These are phyloP conservation scores for Cercospora sojina DNA, from an alignment of 2,329 filamentous ascomycete species.

Conservation along the genomic window DNA sequence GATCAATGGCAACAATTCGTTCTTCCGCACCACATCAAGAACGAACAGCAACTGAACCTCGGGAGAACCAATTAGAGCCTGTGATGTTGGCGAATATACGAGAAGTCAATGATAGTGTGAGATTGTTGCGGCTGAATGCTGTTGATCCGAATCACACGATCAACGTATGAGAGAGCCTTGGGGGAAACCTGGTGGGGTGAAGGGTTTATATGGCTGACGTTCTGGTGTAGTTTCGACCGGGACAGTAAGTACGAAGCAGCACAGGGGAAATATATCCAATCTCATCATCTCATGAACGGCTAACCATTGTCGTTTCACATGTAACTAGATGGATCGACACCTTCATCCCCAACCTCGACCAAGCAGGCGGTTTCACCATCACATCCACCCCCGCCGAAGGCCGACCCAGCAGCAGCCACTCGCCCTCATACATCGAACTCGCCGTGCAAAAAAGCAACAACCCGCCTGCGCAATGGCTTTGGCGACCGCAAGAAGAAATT, in stretches of 20 bases:
- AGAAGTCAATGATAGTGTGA: constrained; percentile 65
- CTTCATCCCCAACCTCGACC: constrained; percentile 65
- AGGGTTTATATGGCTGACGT: constrained; percentile 31
- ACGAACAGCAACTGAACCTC: constrained; percentile 71
- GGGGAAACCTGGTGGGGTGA: no score
- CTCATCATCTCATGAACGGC: no score
- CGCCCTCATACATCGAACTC: constrained; percentile 65
- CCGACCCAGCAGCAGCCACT: constrained; percentile 24
- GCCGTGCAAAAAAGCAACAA: constrained; percentile 73
- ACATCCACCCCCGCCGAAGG: constrained; percentile 65
- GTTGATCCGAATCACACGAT: constrained; percentile 44
- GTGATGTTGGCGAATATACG: constrained; percentile 63
- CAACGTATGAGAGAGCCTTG: no score
- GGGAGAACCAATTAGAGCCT: constrained; percentile 63
- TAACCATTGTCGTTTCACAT: no score
- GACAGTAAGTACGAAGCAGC: constrained; percentile 6
- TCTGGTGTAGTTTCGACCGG: neutral
- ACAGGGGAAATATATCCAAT: no score
- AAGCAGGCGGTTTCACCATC: constrained; percentile 84
- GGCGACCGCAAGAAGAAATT: constrained; percentile 58
- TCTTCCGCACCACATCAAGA: constrained; percentile 58
- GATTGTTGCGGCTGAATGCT: constrained; percentile 65
- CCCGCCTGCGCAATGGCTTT: constrained; percentile 74
- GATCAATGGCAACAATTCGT: constrained; percentile 36
- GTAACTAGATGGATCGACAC: constrained; percentile 79